These are phyloP conservation scores for Santalum album DNA, from an alignment of 164 flowering plant species.

Conservation along the genomic window DNA sequence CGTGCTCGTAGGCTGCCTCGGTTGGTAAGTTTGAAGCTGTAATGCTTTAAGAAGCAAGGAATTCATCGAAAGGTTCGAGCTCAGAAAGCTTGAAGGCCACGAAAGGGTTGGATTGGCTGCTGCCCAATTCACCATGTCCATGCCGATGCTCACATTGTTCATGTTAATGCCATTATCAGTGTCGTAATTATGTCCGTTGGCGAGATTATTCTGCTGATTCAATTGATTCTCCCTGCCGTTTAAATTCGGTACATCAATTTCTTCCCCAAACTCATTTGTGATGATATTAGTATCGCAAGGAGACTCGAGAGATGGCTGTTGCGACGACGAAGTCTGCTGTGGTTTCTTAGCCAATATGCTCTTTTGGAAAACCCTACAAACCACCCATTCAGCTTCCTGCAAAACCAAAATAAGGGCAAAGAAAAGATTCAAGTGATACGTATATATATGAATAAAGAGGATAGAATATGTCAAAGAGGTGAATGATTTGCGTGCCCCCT, in stretches of 20 bases:
- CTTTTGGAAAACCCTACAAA: slow-evolving; percentile 82
- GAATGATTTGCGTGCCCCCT: too few species aligned
- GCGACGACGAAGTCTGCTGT: slow-evolving; percentile 30
- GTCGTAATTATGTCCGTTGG: slow-evolving; percentile 15
- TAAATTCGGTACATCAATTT: slow-evolving; percentile 30
- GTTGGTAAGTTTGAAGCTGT: slow-evolving; percentile 36
- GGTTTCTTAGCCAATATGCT: slow-evolving; percentile 43
- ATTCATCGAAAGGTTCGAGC: slow-evolving; percentile 37
- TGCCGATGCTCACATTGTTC: slow-evolving; percentile 17
- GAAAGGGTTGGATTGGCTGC: slow-evolving; percentile 21
- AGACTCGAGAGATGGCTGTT: slow-evolving; percentile 35
- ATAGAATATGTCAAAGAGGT: too few species aligned
- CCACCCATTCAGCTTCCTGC: slow-evolving; percentile 90
- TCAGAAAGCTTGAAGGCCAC: slow-evolving; percentile 38
- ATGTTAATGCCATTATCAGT: slow-evolving; percentile 9
- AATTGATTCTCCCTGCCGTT: slow-evolving; percentile 23
- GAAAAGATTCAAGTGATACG: too few species aligned
- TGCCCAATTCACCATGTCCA: slow-evolving; percentile 25
- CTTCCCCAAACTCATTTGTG: slow-evolving; percentile 43
- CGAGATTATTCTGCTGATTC: slow-evolving; percentile 6
- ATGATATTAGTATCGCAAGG: slow-evolving; percentile 38
- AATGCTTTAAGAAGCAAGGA: slow-evolving; percentile 55
- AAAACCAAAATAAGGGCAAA: not conserved
- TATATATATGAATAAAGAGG: too few species aligned
- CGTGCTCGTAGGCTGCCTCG: slow-evolving; percentile 17